Base-by-base conservation (phyloP, 352 stramenopile genomes). In the Elongisporangium prolatum region DNA sequence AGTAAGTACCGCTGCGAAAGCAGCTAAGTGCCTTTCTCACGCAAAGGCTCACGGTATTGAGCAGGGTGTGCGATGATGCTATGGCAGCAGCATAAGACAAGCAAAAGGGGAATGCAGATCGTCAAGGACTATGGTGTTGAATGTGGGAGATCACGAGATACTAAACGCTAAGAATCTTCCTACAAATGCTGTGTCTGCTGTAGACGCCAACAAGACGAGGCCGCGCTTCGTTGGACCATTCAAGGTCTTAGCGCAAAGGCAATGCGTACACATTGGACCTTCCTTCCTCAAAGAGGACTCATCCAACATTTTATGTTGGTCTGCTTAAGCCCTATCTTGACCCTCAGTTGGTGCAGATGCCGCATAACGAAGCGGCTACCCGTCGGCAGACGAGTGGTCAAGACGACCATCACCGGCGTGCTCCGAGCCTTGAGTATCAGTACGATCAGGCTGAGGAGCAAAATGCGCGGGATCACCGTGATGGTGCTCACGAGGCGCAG, bases 291-390 rank as follows among this genome's bases (percentile, higher is more conserved):
- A 61, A 61, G 57, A 38, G 21, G 13, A 69, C 55, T 3, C 61
- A 69, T 22, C 40, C 58, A 0, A 50, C 69, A 40, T 65, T 67
- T 54, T 70, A 68, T 25, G 62, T 69, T 11, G 62, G 21, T 37
- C 54, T 64, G 16, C 44, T 64, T 3, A 73, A 70, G 56, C 51
- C 52, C 17, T 65, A 61, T 24, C 53, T 22, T 13, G 57, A 61
- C 10, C 49, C 52, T 6, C 8, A 56, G 51, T 3, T 17, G 28
- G 51, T 28, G 5, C 18, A 53, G 49, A 53, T 34, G 20, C 49
- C n/a, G 24, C 24, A 3, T 3, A 34, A 3, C 3, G 7, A 34
- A 8, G 24, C 24, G 24, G 24, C 24, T 8, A 3, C 24, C 24
- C 24, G 24, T 34, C 24, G 7, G 24, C 24, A 34, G 24, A 34